Evolutionary conservation across 2,329 filamentous ascomycete genomes (phyloP), one percentile per base, ranked within the genome.

Genomic region (Bipolaris gigantea): DNA sequence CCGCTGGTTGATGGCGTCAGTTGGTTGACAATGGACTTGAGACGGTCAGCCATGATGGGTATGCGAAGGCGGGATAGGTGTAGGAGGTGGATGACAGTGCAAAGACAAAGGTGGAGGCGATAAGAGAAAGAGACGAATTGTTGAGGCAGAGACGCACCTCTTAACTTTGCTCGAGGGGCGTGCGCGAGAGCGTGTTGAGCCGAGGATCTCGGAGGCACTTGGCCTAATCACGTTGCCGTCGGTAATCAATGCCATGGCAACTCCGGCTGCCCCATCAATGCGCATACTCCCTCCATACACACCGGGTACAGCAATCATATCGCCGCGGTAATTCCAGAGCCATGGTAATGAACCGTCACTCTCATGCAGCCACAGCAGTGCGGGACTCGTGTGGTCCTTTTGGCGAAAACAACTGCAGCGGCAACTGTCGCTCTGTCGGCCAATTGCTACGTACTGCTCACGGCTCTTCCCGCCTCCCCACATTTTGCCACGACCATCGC

Each of bases 11-110:
- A 84, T 46, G 90, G 89, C 55, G 88, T 82, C 72, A 97, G 82
- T 76, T 97, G 92, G 79, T 88, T 92, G 68, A 96, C 83, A 70
- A 97, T 89, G 63, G 89, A 92, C 70, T 85, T 89, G 65, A 97
- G 86, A 77, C 92, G 86, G 81, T 96, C 90, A 59, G 87, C 83
- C 72, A 74, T 73, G 3, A 43, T 72, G 58, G 46, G 35, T 4
- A 7, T 32, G 30, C 43, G 15, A 15, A 16, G 46, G 49, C 40
- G 7, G 15, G 40, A 13, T 18, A 5, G n/a, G 44, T 8, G 5
- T 35, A 49, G 44, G 27, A 44, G n/a, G 51, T 51, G 10, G 19
- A 21, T 13, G 6, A 9, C 21, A 30, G 18, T 43, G 27, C 19
- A 32, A 45, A 38, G 23, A 21, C 5, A 27, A 34, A 44, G 50